Evolutionary conservation across 2,329 filamentous ascomycete genomes (phyloP).

Genomic region (Xylaria sp.): DNA sequence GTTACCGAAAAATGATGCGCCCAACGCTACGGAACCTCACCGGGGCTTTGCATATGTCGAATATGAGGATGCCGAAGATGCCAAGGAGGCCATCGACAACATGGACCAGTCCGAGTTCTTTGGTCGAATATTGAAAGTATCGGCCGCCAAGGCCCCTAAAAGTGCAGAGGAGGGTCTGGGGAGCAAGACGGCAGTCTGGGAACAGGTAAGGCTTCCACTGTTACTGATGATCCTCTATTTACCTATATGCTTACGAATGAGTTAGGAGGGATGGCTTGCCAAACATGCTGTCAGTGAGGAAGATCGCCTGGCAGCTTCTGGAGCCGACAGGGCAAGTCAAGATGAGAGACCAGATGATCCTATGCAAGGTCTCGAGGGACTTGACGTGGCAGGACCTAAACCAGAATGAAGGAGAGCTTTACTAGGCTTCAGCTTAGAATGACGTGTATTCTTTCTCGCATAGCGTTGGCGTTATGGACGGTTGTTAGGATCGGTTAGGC

Average conservation of each 20-base stretch:
- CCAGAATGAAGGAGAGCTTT: slow-evolving; percentile 64
- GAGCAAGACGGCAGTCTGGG: slow-evolving; percentile 95
- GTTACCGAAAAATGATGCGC: slow-evolving; percentile 86
- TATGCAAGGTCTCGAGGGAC: slow-evolving; percentile 93
- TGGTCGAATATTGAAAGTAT: slow-evolving; percentile 91
- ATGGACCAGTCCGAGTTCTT: slow-evolving; percentile 98
- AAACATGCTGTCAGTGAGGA: slow-evolving; percentile 88
- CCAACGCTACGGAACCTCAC: slow-evolving; percentile 81
- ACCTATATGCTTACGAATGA: slow-evolving; percentile 41
- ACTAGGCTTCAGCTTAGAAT: slow-evolving; percentile 37
- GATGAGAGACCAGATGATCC: slow-evolving; percentile 77
- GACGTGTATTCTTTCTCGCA: slow-evolving; percentile 46
- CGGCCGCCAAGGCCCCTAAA: slow-evolving; percentile 91
- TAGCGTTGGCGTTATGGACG: slow-evolving; percentile 50
- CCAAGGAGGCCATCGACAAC: slow-evolving; percentile 96
- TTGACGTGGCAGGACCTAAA: slow-evolving; percentile 94
- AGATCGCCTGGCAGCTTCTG: slow-evolving; percentile 71
- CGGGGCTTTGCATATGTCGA: slow-evolving; percentile 97
- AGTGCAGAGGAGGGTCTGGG: slow-evolving; percentile 87
- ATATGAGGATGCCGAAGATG: slow-evolving; percentile 86
- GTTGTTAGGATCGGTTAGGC: slow-evolving; percentile 36
- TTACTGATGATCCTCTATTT: not conserved
- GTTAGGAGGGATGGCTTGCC: slow-evolving; percentile 90
- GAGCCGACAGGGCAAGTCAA: slow-evolving; percentile 58
- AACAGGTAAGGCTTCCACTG: slow-evolving; percentile 75